phyloP scores from a whole-genome alignment of 2,329 filamentous ascomycete species.

The Mollisia scopiformis region DNA sequence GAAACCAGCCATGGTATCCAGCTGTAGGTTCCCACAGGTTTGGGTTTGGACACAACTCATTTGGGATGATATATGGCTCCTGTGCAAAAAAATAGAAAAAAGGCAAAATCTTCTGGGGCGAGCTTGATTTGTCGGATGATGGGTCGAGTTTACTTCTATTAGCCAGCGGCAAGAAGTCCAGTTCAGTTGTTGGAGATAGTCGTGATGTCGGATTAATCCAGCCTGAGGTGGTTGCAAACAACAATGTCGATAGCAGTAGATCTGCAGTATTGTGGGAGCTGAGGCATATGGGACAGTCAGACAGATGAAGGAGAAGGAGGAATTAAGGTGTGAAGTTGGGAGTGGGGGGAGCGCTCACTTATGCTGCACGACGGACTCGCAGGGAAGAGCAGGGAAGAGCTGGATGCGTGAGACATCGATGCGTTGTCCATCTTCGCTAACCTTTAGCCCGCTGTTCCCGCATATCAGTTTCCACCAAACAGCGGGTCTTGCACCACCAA shows the following conservation, averaged over 20 bases:
- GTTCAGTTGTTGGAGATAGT: neutral
- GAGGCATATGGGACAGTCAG: conserved; percentile 22
- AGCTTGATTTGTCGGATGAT: conserved; percentile 12
- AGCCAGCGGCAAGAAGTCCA: conserved; percentile 25
- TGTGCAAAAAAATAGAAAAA: conserved; percentile 16
- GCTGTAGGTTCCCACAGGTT: conserved; percentile 31
- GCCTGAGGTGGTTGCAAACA: conserved; percentile 19
- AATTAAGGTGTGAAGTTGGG: conserved; percentile 15
- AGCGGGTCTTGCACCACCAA: conserved; percentile 17
- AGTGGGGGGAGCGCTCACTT: conserved; percentile 29
- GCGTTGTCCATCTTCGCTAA: conserved; percentile 32
- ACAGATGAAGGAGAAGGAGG: conserved; percentile 21
- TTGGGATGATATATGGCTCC: conserved; percentile 25
- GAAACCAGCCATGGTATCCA: conserved; percentile 38
- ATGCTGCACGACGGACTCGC: conserved; percentile 26
- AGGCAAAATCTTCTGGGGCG: conserved; percentile 14
- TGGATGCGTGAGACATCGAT: conserved; percentile 33
- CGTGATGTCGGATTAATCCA: conserved; percentile 4
- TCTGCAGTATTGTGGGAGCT: conserved; percentile 18
- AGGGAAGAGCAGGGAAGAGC: neutral
- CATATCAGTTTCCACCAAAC: conserved; percentile 23
- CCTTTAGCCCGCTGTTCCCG: conserved; percentile 11
- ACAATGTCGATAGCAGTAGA: conserved; percentile 20
- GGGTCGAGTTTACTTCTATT: conserved; percentile 16
- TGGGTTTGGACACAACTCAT: conserved; percentile 38